These are phyloP conservation scores for Yamadazyma ubonensis DNA, from an alignment of 805 yeast genomes.

Conservation along the genomic window DNA sequence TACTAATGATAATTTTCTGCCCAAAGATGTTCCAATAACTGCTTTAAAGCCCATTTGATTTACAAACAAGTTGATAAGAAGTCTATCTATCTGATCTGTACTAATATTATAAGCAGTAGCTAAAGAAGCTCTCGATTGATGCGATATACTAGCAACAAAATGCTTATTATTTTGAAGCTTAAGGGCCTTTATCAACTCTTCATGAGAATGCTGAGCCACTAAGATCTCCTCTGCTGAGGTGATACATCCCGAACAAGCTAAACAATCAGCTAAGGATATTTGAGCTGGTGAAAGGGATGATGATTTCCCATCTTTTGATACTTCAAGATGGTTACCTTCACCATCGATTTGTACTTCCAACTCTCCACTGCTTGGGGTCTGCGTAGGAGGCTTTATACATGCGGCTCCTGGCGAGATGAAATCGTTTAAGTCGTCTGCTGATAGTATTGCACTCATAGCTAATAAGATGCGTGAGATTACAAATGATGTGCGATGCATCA, in stretches of 20 bases:
- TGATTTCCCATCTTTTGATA: constrained; percentile 55
- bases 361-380: constrained; percentile 32
- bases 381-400: constrained; percentile 72
- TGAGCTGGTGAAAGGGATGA: constrained; percentile 71
- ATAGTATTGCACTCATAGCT: constrained; percentile 79
- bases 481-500: constrained; percentile 1
- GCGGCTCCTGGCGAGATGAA: constrained; percentile 94
- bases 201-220: constrained; percentile 86
- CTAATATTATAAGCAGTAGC: constrained; percentile 62
- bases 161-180: constrained; percentile 30
- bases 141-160: constrained; percentile 78
- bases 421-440: constrained; percentile 90
- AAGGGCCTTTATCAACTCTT: constrained; percentile 65
- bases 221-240: constrained; percentile 96
- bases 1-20: constrained; percentile 63
- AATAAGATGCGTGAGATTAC: constrained; percentile 8
- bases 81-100: constrained; percentile 58
- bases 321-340: constrained; percentile 65
- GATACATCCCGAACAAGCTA: constrained; percentile 96
- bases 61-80: constrained; percentile 57
- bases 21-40: constrained; percentile 82
- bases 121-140: constrained; percentile 80
- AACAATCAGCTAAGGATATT: constrained; percentile 86
- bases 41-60: constrained; percentile 64
- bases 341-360: constrained; percentile 59